Evolutionary conservation across 164 flowering plant genomes (phyloP).

Genomic region (Stephania yunnanensis): DNA sequence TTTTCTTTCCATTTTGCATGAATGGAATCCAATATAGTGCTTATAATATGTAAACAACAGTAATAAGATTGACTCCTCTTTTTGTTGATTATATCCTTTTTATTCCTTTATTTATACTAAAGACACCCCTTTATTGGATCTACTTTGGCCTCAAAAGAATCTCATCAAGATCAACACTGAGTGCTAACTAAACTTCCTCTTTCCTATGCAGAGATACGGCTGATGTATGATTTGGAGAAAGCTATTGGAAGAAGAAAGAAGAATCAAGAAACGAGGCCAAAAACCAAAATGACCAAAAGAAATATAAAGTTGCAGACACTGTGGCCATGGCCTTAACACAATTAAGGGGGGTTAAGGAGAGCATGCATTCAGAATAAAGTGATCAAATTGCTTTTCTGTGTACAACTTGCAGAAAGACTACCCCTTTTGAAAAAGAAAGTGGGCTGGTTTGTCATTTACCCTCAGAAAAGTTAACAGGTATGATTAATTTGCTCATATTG

Average conservation of each 20-base stretch:
- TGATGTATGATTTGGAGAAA: slow-evolving; percentile 11
- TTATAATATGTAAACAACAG: background rate
- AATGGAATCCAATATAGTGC: background rate
- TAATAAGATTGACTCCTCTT: background rate
- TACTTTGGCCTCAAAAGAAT: background rate
- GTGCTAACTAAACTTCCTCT: background rate
- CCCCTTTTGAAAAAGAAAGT: slow-evolving; percentile 31
- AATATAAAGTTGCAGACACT: slow-evolving; percentile 13
- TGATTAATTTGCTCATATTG: slow-evolving; percentile 31
- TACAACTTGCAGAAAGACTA: slow-evolving; percentile 42
- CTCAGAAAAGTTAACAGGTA: slow-evolving; percentile 20
- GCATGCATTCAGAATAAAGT: slow-evolving; percentile 32
- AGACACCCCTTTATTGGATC: slow-evolving; percentile 1
- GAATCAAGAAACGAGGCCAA: slow-evolving; percentile 23
- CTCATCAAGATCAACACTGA: background rate
- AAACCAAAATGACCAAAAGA: slow-evolving; percentile 11
- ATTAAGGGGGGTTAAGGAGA: slow-evolving; percentile 16
- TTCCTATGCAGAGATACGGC: background rate
- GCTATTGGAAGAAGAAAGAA: slow-evolving; percentile 14
- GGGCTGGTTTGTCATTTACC: slow-evolving; percentile 37
- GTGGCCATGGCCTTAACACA: slow-evolving; percentile 24
- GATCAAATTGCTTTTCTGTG: slow-evolving; percentile 31
- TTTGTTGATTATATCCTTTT: background rate
- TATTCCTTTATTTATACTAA: background rate
- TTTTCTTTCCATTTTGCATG: background rate